Conservation (phyloP, 305 asterid species). For the Solanum hybrid region DNA sequence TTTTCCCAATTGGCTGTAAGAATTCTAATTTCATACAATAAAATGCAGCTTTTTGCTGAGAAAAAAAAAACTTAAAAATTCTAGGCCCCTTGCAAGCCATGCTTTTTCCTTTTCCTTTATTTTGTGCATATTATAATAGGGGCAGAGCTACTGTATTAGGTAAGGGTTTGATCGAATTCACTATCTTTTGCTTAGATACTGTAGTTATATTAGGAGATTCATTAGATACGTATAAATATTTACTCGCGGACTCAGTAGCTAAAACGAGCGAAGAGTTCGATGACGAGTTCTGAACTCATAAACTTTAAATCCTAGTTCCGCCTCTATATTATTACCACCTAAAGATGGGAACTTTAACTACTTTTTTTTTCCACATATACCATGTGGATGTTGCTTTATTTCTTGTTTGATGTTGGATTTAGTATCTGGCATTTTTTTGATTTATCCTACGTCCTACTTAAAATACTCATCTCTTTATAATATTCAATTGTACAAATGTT, state of each 20-base stretch:
- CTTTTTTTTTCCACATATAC: background rate
- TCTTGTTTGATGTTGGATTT: background rate
- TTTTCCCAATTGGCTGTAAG: background rate
- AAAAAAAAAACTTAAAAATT: background rate
- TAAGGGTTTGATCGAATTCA: background rate
- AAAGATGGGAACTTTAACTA: background rate
- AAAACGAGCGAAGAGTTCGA: rapidly evolving
- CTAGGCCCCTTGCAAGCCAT: background rate
- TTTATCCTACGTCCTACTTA: background rate
- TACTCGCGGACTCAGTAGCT: rapidly evolving
- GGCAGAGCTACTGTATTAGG: background rate
- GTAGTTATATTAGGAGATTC: background rate
- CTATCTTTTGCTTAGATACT: background rate
- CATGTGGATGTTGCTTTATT: background rate
- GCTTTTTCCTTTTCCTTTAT: background rate
- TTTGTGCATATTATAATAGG: background rate
- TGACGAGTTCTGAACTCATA: background rate
- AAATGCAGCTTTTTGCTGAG: background rate
- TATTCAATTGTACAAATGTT: background rate
- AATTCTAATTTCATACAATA: background rate
- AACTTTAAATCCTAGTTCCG: background rate
- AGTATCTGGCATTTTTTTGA: background rate
- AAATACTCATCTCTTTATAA: background rate
- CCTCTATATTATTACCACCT: no score
- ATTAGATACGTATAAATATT: background rate